A percentile compares a stretch with the other conserved stretches of the same genome.
Evolutionary conservation across 441 rosid genomes (phyloP).

Genomic region (Populus trichocarpa): DNA sequence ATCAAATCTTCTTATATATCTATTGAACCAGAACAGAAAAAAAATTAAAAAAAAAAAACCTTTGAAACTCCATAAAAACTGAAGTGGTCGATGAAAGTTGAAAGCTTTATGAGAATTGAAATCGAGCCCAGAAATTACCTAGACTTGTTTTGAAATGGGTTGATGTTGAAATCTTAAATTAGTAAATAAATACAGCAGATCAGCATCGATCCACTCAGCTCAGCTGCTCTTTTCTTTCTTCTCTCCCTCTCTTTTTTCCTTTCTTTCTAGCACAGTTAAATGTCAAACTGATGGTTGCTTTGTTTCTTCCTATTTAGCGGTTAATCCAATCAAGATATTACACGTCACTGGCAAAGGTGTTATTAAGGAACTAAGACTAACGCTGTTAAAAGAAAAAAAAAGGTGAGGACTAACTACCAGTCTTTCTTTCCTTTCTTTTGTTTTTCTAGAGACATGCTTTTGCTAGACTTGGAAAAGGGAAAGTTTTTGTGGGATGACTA

Average conservation of each 20-base stretch:
- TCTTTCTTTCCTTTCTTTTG: neutral
- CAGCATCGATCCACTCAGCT: neutral
- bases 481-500: too few relatives aligned
- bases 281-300: neutral
- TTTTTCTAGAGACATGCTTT: neutral
- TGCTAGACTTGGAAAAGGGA: too few relatives aligned
- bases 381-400: neutral
- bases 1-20: neutral
- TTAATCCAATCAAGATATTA: neutral
- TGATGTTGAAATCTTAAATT: neutral
- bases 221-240: too few relatives aligned
- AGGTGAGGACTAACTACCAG: neutral
- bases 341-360: neutral
- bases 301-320: neutral
- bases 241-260: neutral
- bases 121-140: neutral
- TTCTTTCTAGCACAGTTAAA: neutral
- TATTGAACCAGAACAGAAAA: neutral
- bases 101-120: neutral
- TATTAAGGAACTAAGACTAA: neutral
- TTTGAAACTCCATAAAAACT: neutral
- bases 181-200: neutral
- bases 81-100: neutral
- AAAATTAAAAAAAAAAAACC: neutral
- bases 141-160: neutral